These are phyloP conservation scores for Aurinia saxatilis DNA, from an alignment of 345 rosid species.

Conservation along the genomic window DNA sequence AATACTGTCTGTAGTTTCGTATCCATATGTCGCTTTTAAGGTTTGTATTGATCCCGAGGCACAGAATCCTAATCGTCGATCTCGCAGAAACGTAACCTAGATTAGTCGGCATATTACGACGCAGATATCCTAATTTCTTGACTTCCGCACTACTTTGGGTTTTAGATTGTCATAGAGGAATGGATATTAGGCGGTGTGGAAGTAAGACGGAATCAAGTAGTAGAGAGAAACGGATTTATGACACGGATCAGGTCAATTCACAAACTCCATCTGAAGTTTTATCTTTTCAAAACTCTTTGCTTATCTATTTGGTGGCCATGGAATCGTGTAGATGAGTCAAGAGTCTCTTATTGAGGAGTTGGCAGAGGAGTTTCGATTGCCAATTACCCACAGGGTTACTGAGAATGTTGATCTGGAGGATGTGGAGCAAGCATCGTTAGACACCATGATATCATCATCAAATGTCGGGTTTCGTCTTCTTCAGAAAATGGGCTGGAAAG, in stretches of 20 bases:
- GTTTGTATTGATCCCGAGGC: no score
- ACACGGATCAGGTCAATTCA: conserved; percentile 38
- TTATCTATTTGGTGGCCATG: neutral
- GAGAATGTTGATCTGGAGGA: conserved; percentile 83
- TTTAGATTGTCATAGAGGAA: conserved; percentile 17
- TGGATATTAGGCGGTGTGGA: conserved; percentile 40
- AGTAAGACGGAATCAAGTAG: conserved; percentile 34
- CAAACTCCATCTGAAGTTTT: neutral
- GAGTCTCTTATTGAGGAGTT: conserved; percentile 62
- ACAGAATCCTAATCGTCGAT: no score
- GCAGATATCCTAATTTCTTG: neutral
- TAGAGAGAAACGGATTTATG: conserved; percentile 34
- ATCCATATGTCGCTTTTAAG: no score
- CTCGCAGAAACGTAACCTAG: no score
- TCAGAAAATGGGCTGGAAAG: conserved; percentile 99
- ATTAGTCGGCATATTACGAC: neutral
- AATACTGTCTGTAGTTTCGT: no score
- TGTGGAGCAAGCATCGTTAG: conserved; percentile 87
- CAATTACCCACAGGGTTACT: conserved; percentile 59
- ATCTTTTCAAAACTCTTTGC: neutral
- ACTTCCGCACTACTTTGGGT: neutral
- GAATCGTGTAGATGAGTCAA: conserved; percentile 33
- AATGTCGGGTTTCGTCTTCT: conserved; percentile 93
- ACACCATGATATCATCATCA: conserved; percentile 68
- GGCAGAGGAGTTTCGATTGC: conserved; percentile 68